These are phyloP conservation scores for Pyracantha coccinea DNA, from an alignment of 331 rosid species.

Conservation along the genomic window DNA sequence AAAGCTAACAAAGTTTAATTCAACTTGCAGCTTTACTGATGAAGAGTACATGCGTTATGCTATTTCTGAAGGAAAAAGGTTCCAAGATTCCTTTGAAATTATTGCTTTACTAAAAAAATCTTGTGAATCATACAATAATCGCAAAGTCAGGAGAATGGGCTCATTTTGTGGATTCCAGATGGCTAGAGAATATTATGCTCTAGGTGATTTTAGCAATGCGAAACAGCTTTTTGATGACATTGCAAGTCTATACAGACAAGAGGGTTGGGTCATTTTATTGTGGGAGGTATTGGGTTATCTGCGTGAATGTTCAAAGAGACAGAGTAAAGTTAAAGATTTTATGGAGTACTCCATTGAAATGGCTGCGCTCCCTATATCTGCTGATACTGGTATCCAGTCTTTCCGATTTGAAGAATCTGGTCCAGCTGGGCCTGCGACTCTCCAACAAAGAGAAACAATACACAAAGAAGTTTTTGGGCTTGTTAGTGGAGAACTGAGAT, in stretches of 20 bases:
- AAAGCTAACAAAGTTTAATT: constrained; percentile 17
- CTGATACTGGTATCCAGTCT: constrained; percentile 42
- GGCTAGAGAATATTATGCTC: constrained; percentile 78
- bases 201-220: constrained; percentile 59
- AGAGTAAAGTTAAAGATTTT: constrained; percentile 52
- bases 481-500: constrained; percentile 35
- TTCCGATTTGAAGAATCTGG: constrained; percentile 51
- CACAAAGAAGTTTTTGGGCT: constrained; percentile 74
- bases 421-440: constrained; percentile 78
- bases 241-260: constrained; percentile 86
- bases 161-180: constrained; percentile 80
- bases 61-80: constrained; percentile 77
- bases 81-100: constrained; percentile 81
- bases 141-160: constrained; percentile 61
- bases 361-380: constrained; percentile 83
- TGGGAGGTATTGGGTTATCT: constrained; percentile 93
- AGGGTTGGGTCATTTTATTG: constrained; percentile 87
- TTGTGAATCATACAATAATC: constrained; percentile 49
- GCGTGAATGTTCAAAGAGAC: constrained; percentile 77
- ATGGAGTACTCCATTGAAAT: constrained; percentile 93
- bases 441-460: constrained; percentile 58
- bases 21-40: constrained; percentile 71
- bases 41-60: constrained; percentile 59
- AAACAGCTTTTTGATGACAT: constrained; percentile 51
- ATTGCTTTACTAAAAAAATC: constrained; percentile 75